These are phyloP conservation scores for Phytophthora quininea DNA, from an alignment of 352 stramenopile species.

Conservation along the genomic window DNA sequence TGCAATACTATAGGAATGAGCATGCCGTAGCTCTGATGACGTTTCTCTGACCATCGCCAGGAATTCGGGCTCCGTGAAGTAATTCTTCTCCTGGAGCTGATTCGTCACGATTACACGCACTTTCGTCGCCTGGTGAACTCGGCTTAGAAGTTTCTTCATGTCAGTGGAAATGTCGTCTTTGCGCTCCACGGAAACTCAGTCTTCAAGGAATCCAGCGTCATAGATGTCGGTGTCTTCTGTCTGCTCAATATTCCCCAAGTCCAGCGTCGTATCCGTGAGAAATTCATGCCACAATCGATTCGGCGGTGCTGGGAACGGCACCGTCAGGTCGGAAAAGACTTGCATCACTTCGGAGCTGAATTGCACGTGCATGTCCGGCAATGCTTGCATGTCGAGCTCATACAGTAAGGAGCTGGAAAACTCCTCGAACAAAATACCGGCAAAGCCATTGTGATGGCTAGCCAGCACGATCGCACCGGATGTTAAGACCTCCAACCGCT, in stretches of 20 bases:
- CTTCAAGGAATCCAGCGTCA: neutral
- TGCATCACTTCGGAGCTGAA: neutral
- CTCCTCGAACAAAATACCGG: neutral
- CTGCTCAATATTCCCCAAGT: neutral
- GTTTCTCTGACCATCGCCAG: too few species aligned
- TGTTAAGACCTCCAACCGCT: neutral
- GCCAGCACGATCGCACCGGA: neutral
- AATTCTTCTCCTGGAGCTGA: too few species aligned
- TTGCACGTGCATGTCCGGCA: conserved; percentile 2
- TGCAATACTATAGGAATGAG: too few species aligned
- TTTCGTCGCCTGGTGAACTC: too few species aligned
- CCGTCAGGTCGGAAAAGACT: neutral
- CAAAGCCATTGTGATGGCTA: conserved; percentile 5
- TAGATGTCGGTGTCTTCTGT: neutral
- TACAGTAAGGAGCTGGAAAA: neutral
- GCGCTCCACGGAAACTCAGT: conserved; percentile 4
- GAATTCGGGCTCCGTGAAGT: too few species aligned
- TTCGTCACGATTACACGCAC: too few species aligned
- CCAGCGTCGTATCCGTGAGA: neutral
- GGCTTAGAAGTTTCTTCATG: too few species aligned
- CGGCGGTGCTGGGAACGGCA: conserved; percentile 7
- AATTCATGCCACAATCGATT: neutral
- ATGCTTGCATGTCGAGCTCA: conserved; percentile 2
- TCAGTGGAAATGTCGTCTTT: neutral
- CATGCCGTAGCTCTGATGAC: too few species aligned